Percentiles rank a stretch among this genome's conserved stretches.
These are phyloP conservation scores for Prunus mume DNA, from an alignment of 306 rosid species.

Conservation along the genomic window DNA sequence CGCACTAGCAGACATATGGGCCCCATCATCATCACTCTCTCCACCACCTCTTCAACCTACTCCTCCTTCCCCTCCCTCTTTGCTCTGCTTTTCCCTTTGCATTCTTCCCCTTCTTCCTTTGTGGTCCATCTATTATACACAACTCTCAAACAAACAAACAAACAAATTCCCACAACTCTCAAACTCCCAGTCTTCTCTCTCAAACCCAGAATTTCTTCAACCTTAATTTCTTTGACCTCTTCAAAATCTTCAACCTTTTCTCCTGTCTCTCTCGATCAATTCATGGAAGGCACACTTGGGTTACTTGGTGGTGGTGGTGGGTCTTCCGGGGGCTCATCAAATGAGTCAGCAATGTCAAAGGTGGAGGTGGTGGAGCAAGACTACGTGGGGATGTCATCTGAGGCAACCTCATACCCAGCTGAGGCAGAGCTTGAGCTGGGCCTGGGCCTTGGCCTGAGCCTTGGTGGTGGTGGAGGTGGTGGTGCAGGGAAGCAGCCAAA, in stretches of 20 bases:
- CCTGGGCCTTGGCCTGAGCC: conserved; percentile 44
- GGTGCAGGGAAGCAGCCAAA: conserved; percentile 29
- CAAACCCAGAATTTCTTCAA: not conserved
- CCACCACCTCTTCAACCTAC: conserved; percentile 33
- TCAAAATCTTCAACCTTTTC: not conserved
- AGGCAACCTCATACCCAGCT: conserved; percentile 36
- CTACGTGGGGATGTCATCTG: conserved; percentile 37
- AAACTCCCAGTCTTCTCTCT: not conserved
- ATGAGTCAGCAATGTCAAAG: conserved; percentile 32
- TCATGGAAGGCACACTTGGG: conserved; percentile 42
- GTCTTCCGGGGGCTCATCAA: conserved; percentile 40
- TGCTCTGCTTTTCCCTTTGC: conserved; percentile 15
- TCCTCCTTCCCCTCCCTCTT: not conserved
- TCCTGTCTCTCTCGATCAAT: not conserved
- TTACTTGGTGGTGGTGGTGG: conserved; percentile 32
- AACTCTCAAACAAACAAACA: not conserved
- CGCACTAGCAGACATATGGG: conserved; percentile 62
- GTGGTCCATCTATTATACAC: not conserved
- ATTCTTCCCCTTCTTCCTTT: conserved; percentile 3
- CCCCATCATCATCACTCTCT: conserved; percentile 53
- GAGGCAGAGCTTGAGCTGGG: conserved; percentile 63
- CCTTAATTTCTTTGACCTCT: not conserved
- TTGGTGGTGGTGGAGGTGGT: conserved; percentile 41
- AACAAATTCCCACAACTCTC: conserved; percentile 1
- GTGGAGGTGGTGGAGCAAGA: conserved; percentile 33